Conservation (phyloP, 306 rosid species). For the Hippophae tibetana region DNA sequence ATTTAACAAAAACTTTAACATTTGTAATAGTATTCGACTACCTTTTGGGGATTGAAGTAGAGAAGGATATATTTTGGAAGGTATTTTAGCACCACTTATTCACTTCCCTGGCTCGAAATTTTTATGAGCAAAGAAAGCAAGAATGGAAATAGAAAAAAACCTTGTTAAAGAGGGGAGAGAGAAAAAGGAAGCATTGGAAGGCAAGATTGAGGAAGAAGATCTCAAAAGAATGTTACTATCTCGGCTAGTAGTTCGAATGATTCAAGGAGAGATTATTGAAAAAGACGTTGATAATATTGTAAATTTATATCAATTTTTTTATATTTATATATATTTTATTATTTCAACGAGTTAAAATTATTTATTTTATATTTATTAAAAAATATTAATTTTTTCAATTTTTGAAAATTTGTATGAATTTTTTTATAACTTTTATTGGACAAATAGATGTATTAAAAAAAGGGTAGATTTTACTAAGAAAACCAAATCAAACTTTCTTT, state of each 20-base stretch:
- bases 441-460: too few species aligned
- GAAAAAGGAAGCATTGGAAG: slow-evolving; percentile 47
- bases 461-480: too few species aligned
- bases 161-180: slow-evolving; percentile 50
- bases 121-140: slow-evolving; percentile 62
- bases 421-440: too few species aligned
- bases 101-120: slow-evolving; percentile 46
- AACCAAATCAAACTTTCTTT: too few species aligned
- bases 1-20: slow-evolving; percentile 40
- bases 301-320: too few species aligned
- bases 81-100: slow-evolving; percentile 50
- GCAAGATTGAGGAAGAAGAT: slow-evolving; percentile 17
- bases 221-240: slow-evolving; percentile 36
- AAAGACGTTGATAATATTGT: slow-evolving; percentile 52
- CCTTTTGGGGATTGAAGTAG: slow-evolving; percentile 52
- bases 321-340: too few species aligned
- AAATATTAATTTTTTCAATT: too few species aligned
- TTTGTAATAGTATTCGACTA: slow-evolving; percentile 62
- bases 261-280: slow-evolving; percentile 55
- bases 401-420: too few species aligned
- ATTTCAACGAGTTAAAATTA: too few species aligned
- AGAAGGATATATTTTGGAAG: slow-evolving; percentile 55
- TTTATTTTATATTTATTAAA: too few species aligned
- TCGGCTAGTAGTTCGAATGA: slow-evolving; percentile 42
- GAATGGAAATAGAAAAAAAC: slow-evolving; percentile 49